These are phyloP conservation scores for Trichoderma semiorbis DNA, from an alignment of 2,329 filamentous ascomycete genomes.

Conservation along the genomic window DNA sequence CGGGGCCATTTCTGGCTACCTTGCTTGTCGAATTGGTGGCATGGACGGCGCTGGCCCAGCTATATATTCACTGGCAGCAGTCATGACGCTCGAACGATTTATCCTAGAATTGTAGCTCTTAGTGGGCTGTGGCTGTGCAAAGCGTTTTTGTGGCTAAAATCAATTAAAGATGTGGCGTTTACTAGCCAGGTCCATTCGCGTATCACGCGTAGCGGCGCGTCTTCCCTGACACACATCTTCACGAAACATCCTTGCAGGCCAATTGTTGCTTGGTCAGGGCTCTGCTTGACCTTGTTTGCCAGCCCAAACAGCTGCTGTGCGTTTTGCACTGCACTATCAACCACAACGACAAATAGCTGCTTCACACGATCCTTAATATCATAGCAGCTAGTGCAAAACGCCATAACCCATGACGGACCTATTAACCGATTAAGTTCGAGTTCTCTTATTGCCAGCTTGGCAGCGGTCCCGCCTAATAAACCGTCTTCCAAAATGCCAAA, in stretches of 20 bases:
- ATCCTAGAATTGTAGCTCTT: neutral
- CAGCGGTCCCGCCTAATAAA: neutral
- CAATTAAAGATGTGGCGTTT: constrained; percentile 33
- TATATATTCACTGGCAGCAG: neutral
- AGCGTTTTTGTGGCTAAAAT: constrained; percentile 22
- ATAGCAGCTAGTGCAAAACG: neutral
- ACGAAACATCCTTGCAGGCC: neutral
- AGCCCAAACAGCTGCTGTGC: neutral
- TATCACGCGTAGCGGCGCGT: constrained; percentile 34
- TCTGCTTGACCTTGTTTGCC: neutral
- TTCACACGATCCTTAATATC: neutral
- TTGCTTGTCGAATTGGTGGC: constrained; percentile 18
- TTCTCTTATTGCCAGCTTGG: constrained; percentile 9
- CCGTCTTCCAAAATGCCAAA: constrained; percentile 51
- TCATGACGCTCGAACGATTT: constrained; percentile 14
- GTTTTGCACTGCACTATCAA: neutral
- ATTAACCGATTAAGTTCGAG: constrained; percentile 21
- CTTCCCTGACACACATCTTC: constrained; percentile 24
- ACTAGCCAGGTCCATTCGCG: constrained; percentile 28
- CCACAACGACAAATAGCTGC: neutral
- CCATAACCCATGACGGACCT: constrained; percentile 22
- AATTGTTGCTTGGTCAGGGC: neutral
- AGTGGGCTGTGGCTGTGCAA: constrained; percentile 12
- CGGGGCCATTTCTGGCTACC: constrained; percentile 37
- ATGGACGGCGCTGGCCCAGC: neutral